phyloP scores from a whole-genome alignment of 176 grass and related monocot species.

The Carex myosuroides region DNA sequence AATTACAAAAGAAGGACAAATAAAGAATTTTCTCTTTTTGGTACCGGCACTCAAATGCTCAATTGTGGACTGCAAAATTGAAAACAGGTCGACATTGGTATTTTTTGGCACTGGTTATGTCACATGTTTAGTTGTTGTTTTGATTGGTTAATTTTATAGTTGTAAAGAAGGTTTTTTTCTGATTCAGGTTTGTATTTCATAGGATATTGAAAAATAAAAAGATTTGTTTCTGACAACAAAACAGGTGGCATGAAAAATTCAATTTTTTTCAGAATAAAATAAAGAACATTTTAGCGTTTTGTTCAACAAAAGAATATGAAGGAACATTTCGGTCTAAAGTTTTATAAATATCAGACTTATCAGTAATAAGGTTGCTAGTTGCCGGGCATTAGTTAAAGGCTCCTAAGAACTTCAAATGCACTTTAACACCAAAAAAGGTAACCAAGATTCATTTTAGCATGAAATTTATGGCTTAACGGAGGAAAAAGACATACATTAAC shows the following conservation, averaged over 20 bases:
- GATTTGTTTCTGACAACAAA: not conserved
- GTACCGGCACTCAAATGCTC: not conserved
- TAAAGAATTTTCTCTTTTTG: not conserved
- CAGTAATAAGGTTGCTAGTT: not conserved
- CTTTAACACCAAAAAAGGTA: not conserved
- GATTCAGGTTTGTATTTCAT: not conserved
- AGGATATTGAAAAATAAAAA: not conserved
- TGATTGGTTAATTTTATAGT: not conserved
- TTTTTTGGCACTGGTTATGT: no score
- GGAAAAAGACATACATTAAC: constrained; percentile 8
- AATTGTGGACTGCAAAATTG: not conserved
- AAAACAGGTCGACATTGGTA: no score
- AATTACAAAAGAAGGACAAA: not conserved
- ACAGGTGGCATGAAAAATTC: not conserved
- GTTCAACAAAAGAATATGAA: not conserved
- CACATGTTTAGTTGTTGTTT: not conserved
- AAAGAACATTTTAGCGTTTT: not conserved
- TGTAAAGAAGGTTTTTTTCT: not conserved
- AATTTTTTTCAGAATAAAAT: not conserved
- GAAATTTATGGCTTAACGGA: not conserved
- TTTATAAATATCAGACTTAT: not conserved
- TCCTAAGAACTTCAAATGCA: not conserved
- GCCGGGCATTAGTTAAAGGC: not conserved
- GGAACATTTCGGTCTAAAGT: not conserved
- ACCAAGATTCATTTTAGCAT: not conserved